phyloP scores from a whole-genome alignment of 352 stramenopile genomes.

The Globisporangium polare region DNA sequence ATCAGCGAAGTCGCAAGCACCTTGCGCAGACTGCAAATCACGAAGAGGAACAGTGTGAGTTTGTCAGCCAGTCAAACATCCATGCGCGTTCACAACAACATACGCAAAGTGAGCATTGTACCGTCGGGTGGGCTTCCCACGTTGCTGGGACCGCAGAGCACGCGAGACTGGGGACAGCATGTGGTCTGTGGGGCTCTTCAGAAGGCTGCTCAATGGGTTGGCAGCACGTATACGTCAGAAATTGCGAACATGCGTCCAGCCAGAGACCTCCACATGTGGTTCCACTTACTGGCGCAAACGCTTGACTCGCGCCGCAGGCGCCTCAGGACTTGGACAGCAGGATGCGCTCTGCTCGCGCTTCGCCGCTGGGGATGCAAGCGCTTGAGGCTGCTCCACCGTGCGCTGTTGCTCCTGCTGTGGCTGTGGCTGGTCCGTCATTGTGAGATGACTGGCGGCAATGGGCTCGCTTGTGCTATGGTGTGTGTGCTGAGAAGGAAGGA shows the following conservation, averaged over 20 bases:
- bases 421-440: constrained; percentile 8
- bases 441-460: no score
- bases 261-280: not conserved
- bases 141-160: constrained; percentile 33
- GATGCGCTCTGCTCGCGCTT: not conserved
- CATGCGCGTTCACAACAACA: no score
- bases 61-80: not conserved
- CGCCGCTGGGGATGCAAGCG: not conserved
- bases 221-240: not conserved
- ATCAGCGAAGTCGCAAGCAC: not conserved
- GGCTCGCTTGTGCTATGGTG: not conserved
- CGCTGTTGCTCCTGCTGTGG: not conserved
- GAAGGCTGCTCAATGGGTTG: constrained; percentile 27
- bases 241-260: not conserved
- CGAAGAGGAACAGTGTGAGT: not conserved
- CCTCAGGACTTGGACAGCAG: not conserved
- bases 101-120: not conserved
- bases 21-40: constrained; percentile 4
- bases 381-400: not conserved
- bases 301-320: constrained; percentile 11
- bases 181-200: constrained; percentile 62
- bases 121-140: constrained; percentile 12
- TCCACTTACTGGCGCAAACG: constrained; percentile 10
- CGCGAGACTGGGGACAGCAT: constrained; percentile 58
- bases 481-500: not conserved